Evolutionary conservation across 148 eudicot species (phyloP), one percentile per base, ranked within the genome.

Genomic region (Rhododendron simsii): DNA sequence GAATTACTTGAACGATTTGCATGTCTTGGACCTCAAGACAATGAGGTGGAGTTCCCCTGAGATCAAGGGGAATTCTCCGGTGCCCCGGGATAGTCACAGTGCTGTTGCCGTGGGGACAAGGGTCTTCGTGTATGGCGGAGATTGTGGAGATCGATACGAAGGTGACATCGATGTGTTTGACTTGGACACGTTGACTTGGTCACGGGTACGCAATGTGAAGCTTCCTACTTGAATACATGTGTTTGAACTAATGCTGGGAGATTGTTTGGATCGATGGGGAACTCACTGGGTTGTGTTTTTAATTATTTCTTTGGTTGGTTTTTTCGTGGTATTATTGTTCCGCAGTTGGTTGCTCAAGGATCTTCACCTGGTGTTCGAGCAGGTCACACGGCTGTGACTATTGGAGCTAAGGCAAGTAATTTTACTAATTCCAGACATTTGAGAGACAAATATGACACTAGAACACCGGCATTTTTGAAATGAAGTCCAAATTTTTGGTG

Each of bases 281-380:
- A 37, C 80, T 69, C 57, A 82, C 21, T 41, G 21, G 26, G 80
- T 67, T 78, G 33, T 41, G 45, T 84, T 15, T 7, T 48, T 21
- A 39, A 9, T 84, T 84, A 20, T 65, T 67, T 67, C 6, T 30
- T 28, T 7, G 50, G 20, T 57, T 26, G 12, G 50, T 47, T 9
- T 6, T 53, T 16, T 53, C 15, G 59, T 53, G 59, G 20, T 53
- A 14, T 85, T 45, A 63, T 48, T 61, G 73, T 47, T 86, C 11
- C 2, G 26, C 87, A 95, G 98, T 80, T 94, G 87, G 90, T 80
- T 55, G 87, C 89, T 85, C 88, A 55, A 65, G 98, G 98, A 82
- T 82, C 92, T 78, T 91, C 93, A 11, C 99, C 99, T 61, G 93
- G 98, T 87, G 91, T 91, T 83, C 91, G 99, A 88, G 99, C 99